Conservation (phyloP, 2,329 filamentous ascomycete genomes). For the Aotearoamyces nothofagi region DNA sequence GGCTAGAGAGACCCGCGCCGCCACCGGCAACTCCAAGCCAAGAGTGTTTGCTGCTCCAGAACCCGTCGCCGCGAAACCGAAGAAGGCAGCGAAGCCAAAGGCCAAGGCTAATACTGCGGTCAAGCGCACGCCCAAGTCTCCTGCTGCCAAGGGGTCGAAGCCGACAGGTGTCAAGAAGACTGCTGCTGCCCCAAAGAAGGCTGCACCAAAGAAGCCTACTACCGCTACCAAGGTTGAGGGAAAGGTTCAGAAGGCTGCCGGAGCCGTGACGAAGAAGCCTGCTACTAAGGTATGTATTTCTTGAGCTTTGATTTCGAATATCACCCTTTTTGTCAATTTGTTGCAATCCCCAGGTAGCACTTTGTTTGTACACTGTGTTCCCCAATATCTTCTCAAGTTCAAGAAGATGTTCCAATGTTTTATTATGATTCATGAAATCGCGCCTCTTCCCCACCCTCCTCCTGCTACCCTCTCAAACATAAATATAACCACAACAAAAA, state of each 20-base stretch:
- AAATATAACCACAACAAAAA: not conserved
- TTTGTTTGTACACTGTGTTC: too few relatives aligned
- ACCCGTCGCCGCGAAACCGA: not conserved
- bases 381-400: too few relatives aligned
- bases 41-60: constrained; percentile 2
- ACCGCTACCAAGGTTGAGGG: constrained; percentile 18
- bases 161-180: constrained; percentile 17
- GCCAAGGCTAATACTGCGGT: constrained; percentile 1
- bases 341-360: too few relatives aligned
- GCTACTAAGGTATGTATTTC: constrained; percentile 20
- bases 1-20: constrained; percentile 5
- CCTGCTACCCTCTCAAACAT: not conserved
- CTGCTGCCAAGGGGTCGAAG: constrained; percentile 18
- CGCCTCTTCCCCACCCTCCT: not conserved
- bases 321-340: constrained; percentile 10
- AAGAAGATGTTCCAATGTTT: not conserved
- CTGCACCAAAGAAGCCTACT: constrained; percentile 17
- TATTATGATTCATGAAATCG: not conserved
- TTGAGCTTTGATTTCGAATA: not conserved
- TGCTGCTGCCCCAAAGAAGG: constrained; percentile 17
- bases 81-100: not conserved
- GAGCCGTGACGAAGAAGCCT: constrained; percentile 19
- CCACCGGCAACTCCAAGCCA: constrained; percentile 4
- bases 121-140: constrained; percentile 11
- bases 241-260: constrained; percentile 18